These are phyloP conservation scores for Coniochaeta sp. DNA, from an alignment of 2,329 filamentous ascomycete genomes.

Conservation along the genomic window DNA sequence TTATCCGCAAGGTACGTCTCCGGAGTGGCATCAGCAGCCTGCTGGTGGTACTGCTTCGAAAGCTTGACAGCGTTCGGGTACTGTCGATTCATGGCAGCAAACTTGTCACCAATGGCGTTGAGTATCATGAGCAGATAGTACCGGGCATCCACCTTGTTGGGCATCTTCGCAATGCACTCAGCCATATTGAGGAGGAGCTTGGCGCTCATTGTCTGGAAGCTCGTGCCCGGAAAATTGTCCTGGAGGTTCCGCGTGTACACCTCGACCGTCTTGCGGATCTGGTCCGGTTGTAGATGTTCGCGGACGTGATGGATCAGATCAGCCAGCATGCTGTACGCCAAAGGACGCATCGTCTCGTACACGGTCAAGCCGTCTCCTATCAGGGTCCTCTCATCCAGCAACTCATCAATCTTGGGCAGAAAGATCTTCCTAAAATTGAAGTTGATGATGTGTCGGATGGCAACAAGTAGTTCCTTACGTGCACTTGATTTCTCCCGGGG, in stretches of 20 bases:
- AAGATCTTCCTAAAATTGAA: constrained; percentile 98
- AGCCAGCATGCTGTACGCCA: constrained; percentile 97
- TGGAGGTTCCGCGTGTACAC: constrained; percentile 96
- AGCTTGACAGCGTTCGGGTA: constrained; percentile 93
- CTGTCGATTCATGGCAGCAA: constrained; percentile 94
- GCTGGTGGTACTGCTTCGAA: constrained; percentile 67
- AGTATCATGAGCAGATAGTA: constrained; percentile 96
- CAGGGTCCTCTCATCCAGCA: constrained; percentile 87
- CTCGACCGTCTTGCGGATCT: constrained; percentile 92
- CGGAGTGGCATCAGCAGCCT: constrained; percentile 51
- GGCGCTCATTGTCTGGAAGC: constrained; percentile 99
- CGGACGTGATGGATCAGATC: constrained; percentile 96
- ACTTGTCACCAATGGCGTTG: constrained; percentile 96
- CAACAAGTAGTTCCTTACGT: constrained; percentile 90
- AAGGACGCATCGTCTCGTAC: constrained; percentile 88
- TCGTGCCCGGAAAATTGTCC: constrained; percentile 93
- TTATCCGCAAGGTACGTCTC: constrained; percentile 84
- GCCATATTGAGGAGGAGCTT: constrained; percentile 97
- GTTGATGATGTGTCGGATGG: constrained; percentile 97
- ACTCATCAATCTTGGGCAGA: constrained; percentile 84
- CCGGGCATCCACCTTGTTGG: constrained; percentile 87
- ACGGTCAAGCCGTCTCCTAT: constrained; percentile 95
- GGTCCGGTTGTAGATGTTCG: constrained; percentile 77
- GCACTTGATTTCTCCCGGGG: constrained; percentile 90
- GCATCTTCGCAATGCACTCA: constrained; percentile 90